Evolutionary conservation across 1,284 basidiomycete genomes (phyloP), one percentile per base, ranked within the genome.

Genomic region (Sparassis latifolia): DNA sequence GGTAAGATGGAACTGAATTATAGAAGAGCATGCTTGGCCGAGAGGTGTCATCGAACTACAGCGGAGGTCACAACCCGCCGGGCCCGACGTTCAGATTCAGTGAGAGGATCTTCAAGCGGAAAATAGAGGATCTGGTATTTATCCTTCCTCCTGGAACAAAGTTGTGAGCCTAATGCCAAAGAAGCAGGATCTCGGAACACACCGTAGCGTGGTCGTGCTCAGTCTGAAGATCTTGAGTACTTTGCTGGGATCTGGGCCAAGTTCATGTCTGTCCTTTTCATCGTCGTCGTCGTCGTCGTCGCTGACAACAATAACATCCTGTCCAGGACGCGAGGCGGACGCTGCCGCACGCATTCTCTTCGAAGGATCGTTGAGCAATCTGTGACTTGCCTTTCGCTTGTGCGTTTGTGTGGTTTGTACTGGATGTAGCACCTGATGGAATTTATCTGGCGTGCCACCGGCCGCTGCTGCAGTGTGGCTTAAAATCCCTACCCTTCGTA

Each of bases 101-200:
- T 75, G 40, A 86, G 65, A 4, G 82, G 80, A 2, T 73, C 67
- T 0, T 69, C 73, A 70, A 89, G 72, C 0, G 86, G 82, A 57
- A 88, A 88, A 61, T 82, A 85, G 32, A 89, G 68, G 28, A 89
- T 79, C 60, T 89, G 86, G 58, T 84, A 86, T 35, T 78, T 70
- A 52, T 77, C 66, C 52, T 78, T 74, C 55, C 66, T 74, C 52
- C 77, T 79, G 55, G 54, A 42, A 67, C 53, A 12, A 68, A 28
- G 35, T 39, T 37, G 32, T 10, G 41, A 29, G 43, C 6, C 27
- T 29, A 30, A 27, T 12, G 39, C 4, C n/a, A 5, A 10, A 39
- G n/a, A 4, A 27, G 27, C 45, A 45, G 45, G 27, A 44, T 42
- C 42, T 47, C 29, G 47, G 41, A 20, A 73, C 81, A 55, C 53